Percentiles rank a stretch among this genome's conserved stretches.
Conservation (phyloP, 495 filamentous ascomycete genomes). For the Rhypophila decipiens region DNA sequence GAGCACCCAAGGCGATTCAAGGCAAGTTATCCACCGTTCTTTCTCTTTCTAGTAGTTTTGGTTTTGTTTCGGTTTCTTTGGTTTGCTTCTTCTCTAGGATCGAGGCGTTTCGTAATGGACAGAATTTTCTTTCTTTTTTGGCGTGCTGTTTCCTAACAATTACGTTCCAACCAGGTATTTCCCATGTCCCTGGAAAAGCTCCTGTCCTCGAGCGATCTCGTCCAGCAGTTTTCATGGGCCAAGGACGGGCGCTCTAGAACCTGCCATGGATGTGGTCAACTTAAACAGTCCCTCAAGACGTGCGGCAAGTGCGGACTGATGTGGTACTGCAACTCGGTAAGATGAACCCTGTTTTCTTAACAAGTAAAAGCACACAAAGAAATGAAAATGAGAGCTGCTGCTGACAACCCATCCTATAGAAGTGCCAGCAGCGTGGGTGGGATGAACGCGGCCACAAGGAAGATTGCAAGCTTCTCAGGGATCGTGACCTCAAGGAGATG, state of each 20-base stretch:
- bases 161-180: background rate
- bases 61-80: too few species aligned
- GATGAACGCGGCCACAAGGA: background rate
- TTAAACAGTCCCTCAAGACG: background rate
- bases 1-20: background rate
- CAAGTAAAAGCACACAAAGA: too few species aligned
- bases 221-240: background rate
- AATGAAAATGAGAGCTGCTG: too few species aligned
- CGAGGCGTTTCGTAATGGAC: too few species aligned
- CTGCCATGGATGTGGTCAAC: conserved; percentile 4
- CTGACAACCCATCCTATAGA: too few species aligned
- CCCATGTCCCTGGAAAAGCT: background rate
- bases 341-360: background rate
- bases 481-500: background rate
- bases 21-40: too few species aligned
- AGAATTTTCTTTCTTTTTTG: too few species aligned
- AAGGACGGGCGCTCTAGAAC: background rate
- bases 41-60: too few species aligned
- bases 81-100: too few species aligned
- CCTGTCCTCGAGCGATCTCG: conserved; percentile 1
- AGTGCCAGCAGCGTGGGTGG: conserved; percentile 1
- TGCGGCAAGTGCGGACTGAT: conserved; percentile 1
- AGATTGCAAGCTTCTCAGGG: conserved; percentile 1
- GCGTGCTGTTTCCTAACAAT: background rate
- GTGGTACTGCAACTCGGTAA: conserved; percentile 5